phyloP scores from a whole-genome alignment of 306 rosid genomes.

The Lathyrus oleraceus region DNA sequence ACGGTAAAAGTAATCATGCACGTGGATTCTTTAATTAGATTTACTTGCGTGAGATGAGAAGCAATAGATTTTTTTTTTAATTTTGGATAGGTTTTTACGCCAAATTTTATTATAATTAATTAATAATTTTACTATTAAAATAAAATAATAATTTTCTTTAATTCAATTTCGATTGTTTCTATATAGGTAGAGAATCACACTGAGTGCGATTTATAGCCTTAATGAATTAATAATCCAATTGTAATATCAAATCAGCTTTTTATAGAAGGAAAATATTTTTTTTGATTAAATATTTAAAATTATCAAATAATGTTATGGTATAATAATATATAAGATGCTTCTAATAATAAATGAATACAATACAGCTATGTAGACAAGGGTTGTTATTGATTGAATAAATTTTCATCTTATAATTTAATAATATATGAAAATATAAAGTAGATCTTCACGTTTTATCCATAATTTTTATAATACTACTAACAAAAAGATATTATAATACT shows the following conservation, averaged over 20 bases:
- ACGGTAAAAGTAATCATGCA: background rate
- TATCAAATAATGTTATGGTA: background rate
- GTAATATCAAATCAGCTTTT: background rate
- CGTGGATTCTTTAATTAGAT: background rate
- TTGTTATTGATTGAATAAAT: too few species aligned
- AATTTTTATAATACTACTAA: too few species aligned
- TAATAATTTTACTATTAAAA: background rate
- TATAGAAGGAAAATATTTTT: background rate
- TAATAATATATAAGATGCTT: background rate
- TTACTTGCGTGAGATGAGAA: conserved; percentile 15
- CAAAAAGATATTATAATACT: too few species aligned
- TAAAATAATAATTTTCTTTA: background rate
- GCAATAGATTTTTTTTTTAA: background rate
- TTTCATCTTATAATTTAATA: too few species aligned
- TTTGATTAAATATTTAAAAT: background rate
- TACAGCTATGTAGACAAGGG: too few species aligned
- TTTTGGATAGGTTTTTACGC: conserved; percentile 5
- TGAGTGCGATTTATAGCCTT: background rate
- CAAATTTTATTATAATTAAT: background rate
- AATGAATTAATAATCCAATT: background rate
- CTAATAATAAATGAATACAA: too few species aligned
- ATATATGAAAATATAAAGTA: too few species aligned
- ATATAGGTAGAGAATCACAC: background rate
- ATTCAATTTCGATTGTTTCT: background rate
- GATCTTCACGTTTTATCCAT: too few species aligned